Evolutionary conservation across 2,329 filamentous ascomycete species (phyloP).

Genomic region (Chalaropsis thielavioides): DNA sequence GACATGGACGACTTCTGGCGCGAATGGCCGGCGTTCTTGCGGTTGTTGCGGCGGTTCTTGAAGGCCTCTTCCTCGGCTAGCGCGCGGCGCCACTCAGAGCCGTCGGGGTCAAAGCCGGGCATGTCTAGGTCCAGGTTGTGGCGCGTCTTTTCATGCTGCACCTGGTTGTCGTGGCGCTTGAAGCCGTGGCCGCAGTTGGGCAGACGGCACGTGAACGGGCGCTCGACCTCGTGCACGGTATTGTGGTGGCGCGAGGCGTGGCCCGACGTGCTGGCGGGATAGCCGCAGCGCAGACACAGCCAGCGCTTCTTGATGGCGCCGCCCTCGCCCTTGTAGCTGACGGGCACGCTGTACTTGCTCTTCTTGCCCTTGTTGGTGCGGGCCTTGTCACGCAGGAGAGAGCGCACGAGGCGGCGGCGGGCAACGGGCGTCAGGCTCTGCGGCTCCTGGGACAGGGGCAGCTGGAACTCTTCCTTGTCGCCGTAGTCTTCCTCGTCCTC

Average conservation of each 20-base stretch:
- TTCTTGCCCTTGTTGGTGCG: slow-evolving; percentile 6
- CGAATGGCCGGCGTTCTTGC: neutral
- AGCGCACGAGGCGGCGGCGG: neutral
- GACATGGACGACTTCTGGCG: neutral
- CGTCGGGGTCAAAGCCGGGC: neutral
- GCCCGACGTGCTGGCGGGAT: slow-evolving; percentile 4
- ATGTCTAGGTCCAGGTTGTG: slow-evolving; percentile 3
- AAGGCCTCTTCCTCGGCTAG: neutral
- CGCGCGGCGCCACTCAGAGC: neutral
- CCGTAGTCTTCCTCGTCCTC: neutral
- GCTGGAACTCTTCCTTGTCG: neutral
- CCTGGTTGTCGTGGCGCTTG: slow-evolving; percentile 9
- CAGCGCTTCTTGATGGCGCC: slow-evolving; percentile 4
- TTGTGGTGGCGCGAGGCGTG: slow-evolving; percentile 10
- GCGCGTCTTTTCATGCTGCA: slow-evolving; percentile 10
- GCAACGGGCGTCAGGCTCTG: neutral
- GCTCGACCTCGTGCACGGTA: neutral
- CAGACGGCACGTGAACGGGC: slow-evolving; percentile 2
- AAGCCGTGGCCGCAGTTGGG: slow-evolving; percentile 6
- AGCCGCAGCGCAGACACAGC: slow-evolving; percentile 8
- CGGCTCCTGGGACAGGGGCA: neutral
- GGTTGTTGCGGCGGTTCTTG: neutral
- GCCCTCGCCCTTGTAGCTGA: neutral
- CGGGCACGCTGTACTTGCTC: slow-evolving; percentile 7
- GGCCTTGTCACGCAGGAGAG: neutral